Evolutionary conservation across 495 filamentous ascomycete species (phyloP), one percentile per base, ranked within the genome.

Genomic region (Aspergillus steynii): DNA sequence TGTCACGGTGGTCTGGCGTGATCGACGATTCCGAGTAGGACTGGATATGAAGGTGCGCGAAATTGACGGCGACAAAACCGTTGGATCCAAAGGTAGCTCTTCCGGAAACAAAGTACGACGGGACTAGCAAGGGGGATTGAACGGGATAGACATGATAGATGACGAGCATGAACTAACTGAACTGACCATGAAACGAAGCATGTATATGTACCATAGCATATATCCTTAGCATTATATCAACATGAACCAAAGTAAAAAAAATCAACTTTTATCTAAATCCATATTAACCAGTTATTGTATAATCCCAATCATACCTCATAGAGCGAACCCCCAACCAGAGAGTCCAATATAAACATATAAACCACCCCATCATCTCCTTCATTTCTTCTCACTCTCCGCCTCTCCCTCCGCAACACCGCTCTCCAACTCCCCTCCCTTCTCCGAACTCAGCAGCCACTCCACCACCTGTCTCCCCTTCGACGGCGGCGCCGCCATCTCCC

Each of bases 1-100:
- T 4, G 85, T 86, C 34, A 93, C 86, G 29, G 91, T 98, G 10
- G 83, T 85, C 58, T 98, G 96, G 96, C 81, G 95, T 37, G 92
- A 93, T 0, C 85, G 85, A 64, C 82, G 79, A 28, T 98, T 98
- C 72, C 83, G 85, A 70, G 93, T 99, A 12, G 84, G 90, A 4
- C 70, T 79, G 45, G 91, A 97, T 74, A 96, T 93, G 85, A 90
- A 82, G 61, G 93, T 95, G 26, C 72, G 79, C 46, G 81, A 83
- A 59, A 78, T 84, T 54, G 68, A 73, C 29, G 25, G 54, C 20
- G 61, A 61, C 27, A 29, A 49, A 9, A 46, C 61, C 0, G 42
- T 29, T 25, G 50, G 64, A 26, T 50, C 55, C 9, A 60, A 64
- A 31, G 67, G 58, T 2, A 70, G 68, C 15, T 66, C 55, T 32